Evolutionary conservation across 371 early-diverging fungal genomes (phyloP), one percentile per base, ranked within the genome.

Genomic region (Chytridiales sp.): DNA sequence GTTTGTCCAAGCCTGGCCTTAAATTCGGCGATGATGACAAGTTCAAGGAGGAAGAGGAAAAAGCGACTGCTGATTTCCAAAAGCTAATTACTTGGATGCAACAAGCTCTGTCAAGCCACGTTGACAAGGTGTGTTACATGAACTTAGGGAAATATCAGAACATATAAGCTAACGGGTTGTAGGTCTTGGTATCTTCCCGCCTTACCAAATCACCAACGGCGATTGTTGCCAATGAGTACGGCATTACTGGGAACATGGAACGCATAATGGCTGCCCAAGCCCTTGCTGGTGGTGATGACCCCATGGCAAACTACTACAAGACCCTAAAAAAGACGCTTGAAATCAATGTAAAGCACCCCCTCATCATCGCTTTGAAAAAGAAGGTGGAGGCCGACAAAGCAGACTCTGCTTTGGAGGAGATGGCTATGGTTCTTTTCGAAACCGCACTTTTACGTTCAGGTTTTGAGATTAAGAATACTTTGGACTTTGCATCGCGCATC

Each of bases 211-310:
- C 90, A 0, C 90, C 92, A 0, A 79, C 84, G 44, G 88, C 90
- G 8, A 75, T 95, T 52, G 79, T 88, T 24, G 83, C 91, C 0
- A 75, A 69, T 42, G 85, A 87, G 49, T 78, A 71, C 49, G 94
- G 93, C 15, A 75, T 87, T 63, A 84, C 90, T n/a, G 89, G 88
- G 31, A 83, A 87, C 65, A 92, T 92, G 88, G 91, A 95, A 66
- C 77, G 84, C 42, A 69, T 95, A 42, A 86, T 93, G 85, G 85
- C 76, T 48, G 80, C 86, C 17, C 89, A 91, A 66, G 72, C 80
- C 13, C 56, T 68, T 31, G 79, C 81, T 59, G 70, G 78, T 56
- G 81, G 83, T 61, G 84, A 88, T 31, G 69, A 76, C 30, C 69
- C 77, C 53, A 77, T 87, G 73, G 70, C 75, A 36, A 65, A 73